Evolutionary conservation across 1,139 yeast species (phyloP).

Genomic region (Kodamaea derodonti): DNA sequence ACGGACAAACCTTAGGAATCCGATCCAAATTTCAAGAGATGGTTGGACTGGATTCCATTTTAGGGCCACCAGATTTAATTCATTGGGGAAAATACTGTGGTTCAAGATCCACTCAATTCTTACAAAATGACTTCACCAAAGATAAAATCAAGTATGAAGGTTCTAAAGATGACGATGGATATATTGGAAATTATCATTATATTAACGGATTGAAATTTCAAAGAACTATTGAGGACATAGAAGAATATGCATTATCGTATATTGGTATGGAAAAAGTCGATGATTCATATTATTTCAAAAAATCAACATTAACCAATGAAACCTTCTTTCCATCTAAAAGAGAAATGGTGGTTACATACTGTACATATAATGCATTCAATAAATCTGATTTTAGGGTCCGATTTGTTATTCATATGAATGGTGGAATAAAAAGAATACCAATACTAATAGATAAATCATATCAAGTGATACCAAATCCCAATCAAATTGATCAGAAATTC

Average conservation of each 20-base stretch:
- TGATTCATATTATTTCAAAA: constrained; percentile 15
- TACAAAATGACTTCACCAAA: constrained; percentile 26
- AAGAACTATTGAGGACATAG: constrained; percentile 22
- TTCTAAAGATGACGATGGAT: constrained; percentile 33
- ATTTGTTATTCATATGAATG: constrained; percentile 23
- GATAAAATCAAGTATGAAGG: constrained; percentile 8
- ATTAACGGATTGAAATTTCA: constrained; percentile 32
- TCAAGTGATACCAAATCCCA: constrained; percentile 23
- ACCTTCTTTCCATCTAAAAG: constrained; percentile 15
- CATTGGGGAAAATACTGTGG: constrained; percentile 41
- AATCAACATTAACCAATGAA: constrained; percentile 7
- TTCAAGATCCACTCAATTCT: constrained; percentile 25
- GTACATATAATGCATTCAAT: constrained; percentile 47
- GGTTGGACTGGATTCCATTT: constrained; percentile 9
- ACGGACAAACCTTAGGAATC: constrained; percentile 27
- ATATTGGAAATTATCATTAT: constrained; percentile 39
- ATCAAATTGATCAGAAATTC: constrained; percentile 11
- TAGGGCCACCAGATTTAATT: constrained; percentile 39
- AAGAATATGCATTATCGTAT: constrained; percentile 25
- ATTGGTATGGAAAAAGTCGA: constrained; percentile 24
- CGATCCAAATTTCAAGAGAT: constrained; percentile 20
- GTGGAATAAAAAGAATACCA: constrained; percentile 17
- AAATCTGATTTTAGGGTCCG: constrained; percentile 45
- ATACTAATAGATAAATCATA: constrained; percentile 28
- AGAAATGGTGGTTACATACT: constrained; percentile 44